phyloP scores from a whole-genome alignment of 352 stramenopile genomes.

The Globisporangium abappressorium region DNA sequence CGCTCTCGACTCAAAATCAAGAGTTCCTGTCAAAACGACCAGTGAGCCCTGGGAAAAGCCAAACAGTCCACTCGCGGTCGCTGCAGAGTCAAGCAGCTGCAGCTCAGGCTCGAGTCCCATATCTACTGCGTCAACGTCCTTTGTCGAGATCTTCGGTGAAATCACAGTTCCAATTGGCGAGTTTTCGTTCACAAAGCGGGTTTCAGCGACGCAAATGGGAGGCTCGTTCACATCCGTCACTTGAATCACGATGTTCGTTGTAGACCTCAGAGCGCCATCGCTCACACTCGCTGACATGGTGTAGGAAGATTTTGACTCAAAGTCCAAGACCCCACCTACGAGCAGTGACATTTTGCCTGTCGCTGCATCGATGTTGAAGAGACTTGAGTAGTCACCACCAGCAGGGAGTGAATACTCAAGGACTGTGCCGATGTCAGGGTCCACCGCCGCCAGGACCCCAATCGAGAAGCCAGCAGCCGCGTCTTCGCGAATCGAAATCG shows the following conservation, averaged over 20 bases:
- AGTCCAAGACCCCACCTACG: neutral
- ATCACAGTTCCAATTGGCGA: conserved; percentile 4
- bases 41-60: neutral
- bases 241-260: neutral
- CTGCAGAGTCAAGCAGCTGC: neutral
- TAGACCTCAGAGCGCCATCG: neutral
- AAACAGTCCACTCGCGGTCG: neutral
- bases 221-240: conserved; percentile 15
- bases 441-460: neutral
- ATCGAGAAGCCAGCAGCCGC: neutral
- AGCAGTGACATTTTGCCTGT: conserved; percentile 3
- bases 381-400: neutral
- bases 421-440: neutral
- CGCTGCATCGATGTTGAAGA: conserved; percentile 6
- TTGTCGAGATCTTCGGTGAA: neutral
- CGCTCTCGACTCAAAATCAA: conserved; percentile 4
- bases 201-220: neutral
- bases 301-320: conserved; percentile 2
- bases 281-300: conserved; percentile 6
- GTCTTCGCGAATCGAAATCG: conserved; percentile 8
- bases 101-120: conserved; percentile 2
- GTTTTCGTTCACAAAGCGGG: conserved; percentile 6
- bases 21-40: neutral
- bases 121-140: conserved; percentile 3
- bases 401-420: neutral